Conservation (phyloP, 2,329 filamentous ascomycete genomes). For the Zopfia rhizophila region DNA sequence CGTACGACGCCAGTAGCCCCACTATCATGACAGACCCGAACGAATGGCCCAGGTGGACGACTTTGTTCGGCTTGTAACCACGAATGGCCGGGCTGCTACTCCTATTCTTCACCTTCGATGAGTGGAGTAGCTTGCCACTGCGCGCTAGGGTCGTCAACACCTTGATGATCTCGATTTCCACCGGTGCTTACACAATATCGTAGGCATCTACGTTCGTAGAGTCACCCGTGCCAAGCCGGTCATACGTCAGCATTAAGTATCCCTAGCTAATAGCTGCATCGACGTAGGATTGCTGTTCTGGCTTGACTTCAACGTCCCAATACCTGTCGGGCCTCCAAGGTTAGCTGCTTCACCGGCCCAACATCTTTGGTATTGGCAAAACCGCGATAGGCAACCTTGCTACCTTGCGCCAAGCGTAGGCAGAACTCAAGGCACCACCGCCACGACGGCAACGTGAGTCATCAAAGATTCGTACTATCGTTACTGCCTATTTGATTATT, state of each 20-base stretch:
- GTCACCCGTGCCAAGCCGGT: slow-evolving; percentile 51
- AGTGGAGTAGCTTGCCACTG: slow-evolving; percentile 39
- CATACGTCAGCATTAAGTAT: slow-evolving; percentile 54
- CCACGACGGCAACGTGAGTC: no score
- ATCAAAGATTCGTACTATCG: no score
- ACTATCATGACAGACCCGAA: slow-evolving; percentile 49
- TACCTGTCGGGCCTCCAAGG: no score
- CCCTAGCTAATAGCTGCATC: slow-evolving; percentile 47
- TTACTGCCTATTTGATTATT: no score
- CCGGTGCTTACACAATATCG: slow-evolving; percentile 50
- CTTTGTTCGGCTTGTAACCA: slow-evolving; percentile 40
- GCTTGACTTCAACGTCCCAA: slow-evolving; percentile 45
- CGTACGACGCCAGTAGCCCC: slow-evolving; percentile 44
- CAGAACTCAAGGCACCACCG: no score
- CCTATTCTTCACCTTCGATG: slow-evolving; percentile 26
- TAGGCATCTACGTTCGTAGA: slow-evolving; percentile 53
- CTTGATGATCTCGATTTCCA: slow-evolving; percentile 53
- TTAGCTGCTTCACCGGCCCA: no score
- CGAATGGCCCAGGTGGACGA: slow-evolving; percentile 52
- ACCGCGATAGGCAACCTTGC: no score
- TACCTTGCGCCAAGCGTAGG: no score
- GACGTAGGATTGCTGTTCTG: slow-evolving; percentile 50
- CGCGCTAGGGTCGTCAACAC: slow-evolving; percentile 51
- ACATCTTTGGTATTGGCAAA: no score
- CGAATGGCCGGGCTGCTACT: slow-evolving; percentile 1